Evolutionary conservation across 1,284 basidiomycete genomes (phyloP).

Genomic region (Leucoagaricus sp.): DNA sequence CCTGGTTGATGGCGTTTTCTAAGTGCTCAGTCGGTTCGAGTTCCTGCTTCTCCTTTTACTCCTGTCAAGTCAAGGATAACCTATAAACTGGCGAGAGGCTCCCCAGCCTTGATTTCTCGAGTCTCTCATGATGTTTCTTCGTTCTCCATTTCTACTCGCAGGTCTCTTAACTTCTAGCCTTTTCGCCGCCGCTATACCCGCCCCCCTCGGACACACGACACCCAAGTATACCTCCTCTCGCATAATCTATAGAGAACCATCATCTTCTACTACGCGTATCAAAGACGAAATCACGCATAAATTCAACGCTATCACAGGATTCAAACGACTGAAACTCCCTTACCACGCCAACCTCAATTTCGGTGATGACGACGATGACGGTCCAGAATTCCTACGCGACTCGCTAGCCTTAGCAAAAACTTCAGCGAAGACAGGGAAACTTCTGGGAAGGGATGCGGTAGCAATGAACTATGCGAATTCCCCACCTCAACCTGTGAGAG

Average conservation of each 20-base stretch:
- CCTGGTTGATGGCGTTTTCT: no score
- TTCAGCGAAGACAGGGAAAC: background rate
- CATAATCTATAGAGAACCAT: background rate
- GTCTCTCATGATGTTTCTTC: background rate
- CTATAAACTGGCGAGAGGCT: no score
- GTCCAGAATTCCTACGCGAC: background rate
- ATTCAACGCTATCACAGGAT: background rate
- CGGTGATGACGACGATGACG: background rate
- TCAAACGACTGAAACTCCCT: background rate
- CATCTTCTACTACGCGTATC: background rate
- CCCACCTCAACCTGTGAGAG: conserved; percentile 31
- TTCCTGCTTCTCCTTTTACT: background rate
- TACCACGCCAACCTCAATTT: background rate
- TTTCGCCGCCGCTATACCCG: background rate
- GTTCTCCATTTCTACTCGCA: background rate
- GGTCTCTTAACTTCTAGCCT: background rate
- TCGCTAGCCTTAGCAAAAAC: background rate
- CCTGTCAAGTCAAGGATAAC: background rate
- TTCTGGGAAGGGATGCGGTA: background rate
- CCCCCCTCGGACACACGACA: background rate
- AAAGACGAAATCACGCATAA: background rate
- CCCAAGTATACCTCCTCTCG: background rate
- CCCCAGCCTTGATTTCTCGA: background rate
- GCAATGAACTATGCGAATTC: no score
- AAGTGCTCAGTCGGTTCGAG: no score